Base-by-base conservation (phyloP, 306 rosid genomes). In the Lathyrus oleraceus region DNA sequence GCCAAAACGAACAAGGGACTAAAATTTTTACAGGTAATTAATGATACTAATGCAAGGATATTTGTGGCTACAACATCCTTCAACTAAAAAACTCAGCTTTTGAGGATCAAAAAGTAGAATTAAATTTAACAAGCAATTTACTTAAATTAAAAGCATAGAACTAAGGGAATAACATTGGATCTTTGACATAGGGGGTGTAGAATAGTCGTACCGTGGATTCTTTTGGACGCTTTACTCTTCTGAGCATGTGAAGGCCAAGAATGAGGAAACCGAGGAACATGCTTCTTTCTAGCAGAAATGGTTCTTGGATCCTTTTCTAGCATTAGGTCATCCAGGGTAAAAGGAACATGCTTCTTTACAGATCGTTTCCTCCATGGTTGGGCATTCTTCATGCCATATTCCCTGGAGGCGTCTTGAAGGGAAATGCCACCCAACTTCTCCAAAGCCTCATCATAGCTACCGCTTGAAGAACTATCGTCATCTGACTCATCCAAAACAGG, bases 241-340 rank as follows among this genome's bases (percentile, higher is more conserved):
- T 85, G 90, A 79, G 81, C 85, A 63, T 75, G 86, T 3, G 30
- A 66, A 75, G 96, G 96, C 98, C 98, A 93, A 69, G 96, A 93
- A 40, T 74, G 85, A 69, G 91, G 86, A 67, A 69, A 83, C 19
- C 21, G 76, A 16, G 87, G 21, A 48, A 69, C 86, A 69, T 82
- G 86, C 82, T 87, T 94, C 87, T 85, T 87, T 84, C 77, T 82
- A 51, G 74, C 71, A 65, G 78, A 85, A 28, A 69, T 8, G 65
- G 73, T 75, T 80, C 96, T 83, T 4, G 75, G 63, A 81, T 92
- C 89, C 80, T 86, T 92, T 69, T 86, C 61, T 32, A 80, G 78
- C 81, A 79, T 80, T 32, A 73, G 62, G 67, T 83, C 92, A 79
- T 88, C 91, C 75, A 80, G 69, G 42, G 83, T 72, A 48, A 75